Base-by-base conservation (phyloP, 2,329 filamentous ascomycete species). In the Exophiala mesophila region DNA sequence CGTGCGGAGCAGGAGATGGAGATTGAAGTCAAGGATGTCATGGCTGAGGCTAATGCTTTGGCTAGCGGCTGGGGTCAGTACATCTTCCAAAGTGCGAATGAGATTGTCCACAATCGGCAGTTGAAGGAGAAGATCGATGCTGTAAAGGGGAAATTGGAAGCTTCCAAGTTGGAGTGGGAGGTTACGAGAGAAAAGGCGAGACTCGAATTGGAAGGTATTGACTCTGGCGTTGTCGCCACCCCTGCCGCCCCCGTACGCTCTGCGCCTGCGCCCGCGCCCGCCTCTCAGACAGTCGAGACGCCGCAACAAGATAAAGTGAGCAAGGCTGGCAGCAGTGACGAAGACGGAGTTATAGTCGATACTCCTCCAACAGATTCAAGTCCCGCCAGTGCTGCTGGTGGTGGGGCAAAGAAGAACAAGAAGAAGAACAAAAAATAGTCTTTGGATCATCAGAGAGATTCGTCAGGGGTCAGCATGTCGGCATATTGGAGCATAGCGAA, bases 1-100 rank as follows among this genome's bases (percentile, higher is more conserved):
- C 78, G 88, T 37, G 92, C 90, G 1, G 92, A 98, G 76, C 89
- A 94, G 71, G 92, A 98, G 68, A 94, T 97, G 73, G 89, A 98
- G 69, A 87, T 88, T 55, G 92, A 98, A 68, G 74, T 98, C 49
- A 80, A 87, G 57, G 92, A 98, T 66, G 90, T 97, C 17, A 88
- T 97, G 23, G 26, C 34, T 18, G 54, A 96, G 88, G 92, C 94
- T 57, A 97, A 97, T 63, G 88, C 85, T 15, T 84, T 96, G 52
- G 76, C 80, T 1, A 83, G 86, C 36, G 83, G 83, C 64, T 98
- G 92, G 92, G 92, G 92, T 49, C 83, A 92, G 61, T 80, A 78
- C 43, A 97, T 98, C 63, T 98, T 98, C 77, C 92, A 98, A 66
- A 89, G 86, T 33, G 92, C 92, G 41, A 94, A 94, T 66, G 92